Conservation (phyloP, 495 filamentous ascomycete genomes). For the Tuber umbilicatum region DNA sequence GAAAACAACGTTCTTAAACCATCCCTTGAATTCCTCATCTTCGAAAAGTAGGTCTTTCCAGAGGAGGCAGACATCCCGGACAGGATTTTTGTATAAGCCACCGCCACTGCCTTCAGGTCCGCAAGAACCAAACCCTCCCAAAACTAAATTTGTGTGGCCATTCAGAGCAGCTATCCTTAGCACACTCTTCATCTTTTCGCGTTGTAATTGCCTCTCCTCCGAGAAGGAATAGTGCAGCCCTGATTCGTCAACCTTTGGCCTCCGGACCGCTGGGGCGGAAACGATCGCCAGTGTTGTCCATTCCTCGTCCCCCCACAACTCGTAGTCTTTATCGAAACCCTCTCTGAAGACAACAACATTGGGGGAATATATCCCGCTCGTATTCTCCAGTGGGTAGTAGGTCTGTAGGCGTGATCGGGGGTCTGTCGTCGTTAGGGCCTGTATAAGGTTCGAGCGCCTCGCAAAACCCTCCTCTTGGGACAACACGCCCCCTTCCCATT, state of each 20-base stretch:
- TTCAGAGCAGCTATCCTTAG: conserved; percentile 61
- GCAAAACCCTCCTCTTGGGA: conserved; percentile 68
- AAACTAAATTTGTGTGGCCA: conserved; percentile 54
- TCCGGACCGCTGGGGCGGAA: conserved; percentile 61
- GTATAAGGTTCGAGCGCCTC: conserved; percentile 63
- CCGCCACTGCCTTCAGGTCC: conserved; percentile 50
- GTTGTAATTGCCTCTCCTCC: conserved; percentile 61
- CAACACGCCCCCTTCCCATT: conserved; percentile 67
- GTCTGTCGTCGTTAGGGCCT: conserved; percentile 54
- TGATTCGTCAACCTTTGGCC: conserved; percentile 61
- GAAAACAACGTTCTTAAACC: conserved; percentile 63
- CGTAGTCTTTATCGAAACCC: conserved; percentile 50
- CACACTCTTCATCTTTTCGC: conserved; percentile 62
- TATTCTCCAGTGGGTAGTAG: conserved; percentile 63
- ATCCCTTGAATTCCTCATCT: conserved; percentile 60
- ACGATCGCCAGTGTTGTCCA: conserved; percentile 57
- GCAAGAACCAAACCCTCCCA: conserved; percentile 61
- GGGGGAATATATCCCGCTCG: conserved; percentile 60
- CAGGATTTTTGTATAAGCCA: conserved; percentile 56
- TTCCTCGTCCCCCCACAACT: conserved; percentile 44
- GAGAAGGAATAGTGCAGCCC: conserved; percentile 63
- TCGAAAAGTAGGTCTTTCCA: conserved; percentile 62
- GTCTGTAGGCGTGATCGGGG: conserved; percentile 38
- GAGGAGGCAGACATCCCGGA: conserved; percentile 58
- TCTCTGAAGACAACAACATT: conserved; percentile 55